phyloP scores from a whole-genome alignment of 371 early-diverging fungal species.

The Chytridium lagenaria region DNA sequence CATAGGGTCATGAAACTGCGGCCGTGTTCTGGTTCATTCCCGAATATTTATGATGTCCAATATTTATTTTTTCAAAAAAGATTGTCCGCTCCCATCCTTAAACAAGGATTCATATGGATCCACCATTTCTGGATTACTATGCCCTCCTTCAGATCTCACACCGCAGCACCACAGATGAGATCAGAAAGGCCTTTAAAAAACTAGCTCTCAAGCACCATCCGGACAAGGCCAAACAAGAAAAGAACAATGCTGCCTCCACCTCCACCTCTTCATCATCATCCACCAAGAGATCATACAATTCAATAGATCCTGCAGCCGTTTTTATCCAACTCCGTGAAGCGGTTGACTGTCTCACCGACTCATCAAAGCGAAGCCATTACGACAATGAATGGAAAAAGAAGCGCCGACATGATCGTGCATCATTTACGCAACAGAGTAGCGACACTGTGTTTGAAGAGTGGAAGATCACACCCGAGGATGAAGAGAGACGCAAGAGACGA shows the following conservation, averaged over 20 bases:
- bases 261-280: not conserved
- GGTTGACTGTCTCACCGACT: not conserved
- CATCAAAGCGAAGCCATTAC: not conserved
- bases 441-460: not conserved
- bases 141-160: not conserved
- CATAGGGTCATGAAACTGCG: not conserved
- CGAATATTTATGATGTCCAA: too few relatives aligned
- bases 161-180: not conserved
- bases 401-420: too few relatives aligned
- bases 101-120: too few relatives aligned
- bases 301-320: not conserved
- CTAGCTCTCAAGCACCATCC: slow-evolving; percentile 8
- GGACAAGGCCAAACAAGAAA: not conserved
- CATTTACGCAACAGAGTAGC: not conserved
- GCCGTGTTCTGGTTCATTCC: too few relatives aligned
- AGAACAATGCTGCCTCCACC: not conserved
- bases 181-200: slow-evolving; percentile 10
- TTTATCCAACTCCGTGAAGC: not conserved
- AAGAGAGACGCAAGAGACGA: not conserved
- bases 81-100: too few relatives aligned
- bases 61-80: too few relatives aligned
- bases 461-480: not conserved
- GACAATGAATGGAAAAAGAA: not conserved
- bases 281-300: not conserved
- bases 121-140: too few relatives aligned